Conservation (phyloP, 805 yeast species). For the Candida quercuum region DNA sequence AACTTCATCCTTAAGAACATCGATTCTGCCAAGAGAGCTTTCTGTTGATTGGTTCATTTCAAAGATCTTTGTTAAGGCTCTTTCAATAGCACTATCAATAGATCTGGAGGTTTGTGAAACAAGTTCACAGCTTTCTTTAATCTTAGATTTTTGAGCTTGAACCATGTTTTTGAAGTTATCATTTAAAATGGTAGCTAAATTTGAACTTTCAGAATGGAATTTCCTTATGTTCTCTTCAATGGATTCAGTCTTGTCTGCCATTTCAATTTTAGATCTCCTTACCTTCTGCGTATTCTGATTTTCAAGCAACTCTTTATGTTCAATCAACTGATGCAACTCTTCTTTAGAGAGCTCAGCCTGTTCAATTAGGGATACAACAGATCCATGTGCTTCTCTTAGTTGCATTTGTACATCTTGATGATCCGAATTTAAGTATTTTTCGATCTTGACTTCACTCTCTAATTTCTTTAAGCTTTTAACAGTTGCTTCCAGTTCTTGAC, state of each 20-base stretch:
- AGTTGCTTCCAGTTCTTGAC: slow-evolving; percentile 7
- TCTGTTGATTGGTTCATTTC: background rate
- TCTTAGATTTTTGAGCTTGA: slow-evolving; percentile 7
- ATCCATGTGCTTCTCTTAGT: slow-evolving; percentile 11
- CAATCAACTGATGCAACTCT: slow-evolving; percentile 16
- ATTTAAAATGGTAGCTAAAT: slow-evolving; percentile 6
- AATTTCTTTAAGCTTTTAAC: slow-evolving; percentile 3
- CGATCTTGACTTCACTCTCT: slow-evolving; percentile 13
- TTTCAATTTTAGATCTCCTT: slow-evolving; percentile 3
- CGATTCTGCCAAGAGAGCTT: slow-evolving; percentile 12
- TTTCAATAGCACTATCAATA: slow-evolving; percentile 5
- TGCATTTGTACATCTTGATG: slow-evolving; percentile 17
- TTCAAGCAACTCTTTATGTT: slow-evolving; percentile 12
- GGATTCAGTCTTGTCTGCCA: slow-evolving; percentile 2
- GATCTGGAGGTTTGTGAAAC: slow-evolving; percentile 1
- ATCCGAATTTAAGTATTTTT: slow-evolving; percentile 12
- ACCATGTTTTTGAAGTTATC: slow-evolving; percentile 14
- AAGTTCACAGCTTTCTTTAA: slow-evolving; percentile 7
- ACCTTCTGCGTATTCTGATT: slow-evolving; percentile 12
- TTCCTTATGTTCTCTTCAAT: slow-evolving; percentile 3
- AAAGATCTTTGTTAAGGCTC: slow-evolving; percentile 5
- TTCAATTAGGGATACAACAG: slow-evolving; percentile 4
- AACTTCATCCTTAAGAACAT: slow-evolving; percentile 10
- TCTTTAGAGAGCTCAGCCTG: slow-evolving; percentile 9
- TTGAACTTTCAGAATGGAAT: slow-evolving; percentile 5